Base-by-base conservation (phyloP, 1,284 basidiomycete species). In the Ceraceosorus guamensis region DNA sequence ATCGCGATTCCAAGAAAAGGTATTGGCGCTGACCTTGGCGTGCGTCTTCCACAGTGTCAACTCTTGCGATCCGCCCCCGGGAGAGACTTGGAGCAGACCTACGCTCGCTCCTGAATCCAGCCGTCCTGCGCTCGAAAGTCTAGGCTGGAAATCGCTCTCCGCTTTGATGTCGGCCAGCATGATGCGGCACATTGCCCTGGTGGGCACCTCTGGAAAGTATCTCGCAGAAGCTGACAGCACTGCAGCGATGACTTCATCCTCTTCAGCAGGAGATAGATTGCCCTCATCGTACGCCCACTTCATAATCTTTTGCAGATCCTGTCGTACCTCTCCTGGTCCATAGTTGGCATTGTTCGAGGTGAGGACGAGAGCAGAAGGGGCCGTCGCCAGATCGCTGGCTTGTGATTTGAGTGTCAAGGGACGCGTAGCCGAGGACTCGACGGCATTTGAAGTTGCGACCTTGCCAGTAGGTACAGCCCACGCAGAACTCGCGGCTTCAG, bases 91-190 rank as follows among this genome's bases (percentile, higher is more conserved):
- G 51, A 75, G 46, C 34, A 75, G 56, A 11, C 73, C 72, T 52
- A 67, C 59, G 30, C 66, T 65, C 10, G 62, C 57, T 5, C 73
- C 73, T 0, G 63, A 66, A 43, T 73, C 71, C 2, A 73, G 56
- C 7, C 73, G 61, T 0, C 66, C 68, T 11, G 62, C 62, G 30
- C 59, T 63, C 37, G 63, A 37, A 35, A 59, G 53, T 24, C 18
- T 11, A 3, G 62, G 33, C 18, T 65, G 46, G 43, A 75, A 75
- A 41, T 73, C 71, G 14, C 66, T 69, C 48, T 75, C 73, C 32
- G 71, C 67, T 48, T 68, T 66, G 56, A 75, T 75, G 39, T 75
- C 73, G 2, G 71, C 65, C 45, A 75, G 60, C 53, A 74, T 65
- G 24, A 68, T 60, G 6, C 71, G 60, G 2, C 55, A 50, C 5